phyloP scores from a whole-genome alignment of 1,284 basidiomycete genomes.

The Trametes pubescens region DNA sequence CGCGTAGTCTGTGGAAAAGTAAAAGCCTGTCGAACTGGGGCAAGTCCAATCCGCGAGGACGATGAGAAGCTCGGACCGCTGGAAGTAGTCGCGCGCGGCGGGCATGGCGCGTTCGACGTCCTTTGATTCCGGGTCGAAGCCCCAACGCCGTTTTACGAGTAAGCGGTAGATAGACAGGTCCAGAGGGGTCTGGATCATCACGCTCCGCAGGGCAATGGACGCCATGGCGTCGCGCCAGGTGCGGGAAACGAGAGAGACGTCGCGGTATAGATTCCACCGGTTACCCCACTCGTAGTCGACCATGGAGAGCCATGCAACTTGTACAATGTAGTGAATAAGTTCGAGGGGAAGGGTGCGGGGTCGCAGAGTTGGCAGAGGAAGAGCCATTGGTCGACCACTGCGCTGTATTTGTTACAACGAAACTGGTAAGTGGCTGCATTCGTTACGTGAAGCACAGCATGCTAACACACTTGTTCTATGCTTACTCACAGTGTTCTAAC shows the following conservation, averaged over 20 bases:
- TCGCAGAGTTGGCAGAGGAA: conserved; percentile 5
- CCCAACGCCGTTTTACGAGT: conserved; percentile 21
- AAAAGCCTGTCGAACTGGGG: conserved; percentile 5
- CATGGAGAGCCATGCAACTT: conserved; percentile 22
- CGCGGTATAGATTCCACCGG: conserved; percentile 24
- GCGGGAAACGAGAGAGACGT: conserved; percentile 18
- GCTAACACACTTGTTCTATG: no score
- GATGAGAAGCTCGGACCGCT: conserved; percentile 24
- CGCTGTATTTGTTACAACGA: no score
- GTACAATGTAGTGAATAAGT: conserved; percentile 22
- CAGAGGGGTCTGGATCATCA: conserved; percentile 20
- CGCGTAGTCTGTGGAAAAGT: conserved; percentile 25
- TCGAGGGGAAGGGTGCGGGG: conserved; percentile 19
- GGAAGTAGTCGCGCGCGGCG: conserved; percentile 19
- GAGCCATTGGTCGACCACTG: conserved; percentile 2
- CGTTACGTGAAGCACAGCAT: no score
- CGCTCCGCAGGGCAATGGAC: conserved; percentile 17
- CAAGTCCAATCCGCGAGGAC: conserved; percentile 22
- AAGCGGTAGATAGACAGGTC: conserved; percentile 23
- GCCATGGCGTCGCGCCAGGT: conserved; percentile 20
- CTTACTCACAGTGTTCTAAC: no score
- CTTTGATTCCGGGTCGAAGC: conserved; percentile 11
- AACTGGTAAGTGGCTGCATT: no score
- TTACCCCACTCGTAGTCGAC: conserved; percentile 13
- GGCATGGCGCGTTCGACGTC: conserved; percentile 20